A percentile compares a stretch with the other conserved stretches of the same genome.
These are phyloP conservation scores for Albophoma yamanashiensis DNA, from an alignment of 2,329 filamentous ascomycete genomes.

Conservation along the genomic window DNA sequence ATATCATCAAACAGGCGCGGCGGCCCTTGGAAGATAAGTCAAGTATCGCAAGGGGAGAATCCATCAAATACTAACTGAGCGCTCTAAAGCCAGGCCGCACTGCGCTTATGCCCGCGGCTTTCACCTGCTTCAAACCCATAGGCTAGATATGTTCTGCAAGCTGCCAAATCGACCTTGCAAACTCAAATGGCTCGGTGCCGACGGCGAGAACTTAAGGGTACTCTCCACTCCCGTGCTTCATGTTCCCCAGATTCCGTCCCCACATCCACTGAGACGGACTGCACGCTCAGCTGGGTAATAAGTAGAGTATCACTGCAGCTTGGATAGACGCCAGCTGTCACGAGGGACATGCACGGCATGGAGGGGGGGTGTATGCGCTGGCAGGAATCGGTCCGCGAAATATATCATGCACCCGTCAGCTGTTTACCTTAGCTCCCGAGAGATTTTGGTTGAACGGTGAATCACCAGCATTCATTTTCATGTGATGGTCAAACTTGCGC, in stretches of 20 bases:
- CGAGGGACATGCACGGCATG: background rate
- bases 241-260: background rate
- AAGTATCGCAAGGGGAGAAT: no score
- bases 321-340: background rate
- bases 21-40: no score
- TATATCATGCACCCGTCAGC: background rate
- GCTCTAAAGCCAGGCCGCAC: no score
- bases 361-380: background rate
- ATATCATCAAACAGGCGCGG: no score
- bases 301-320: background rate
- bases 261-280: background rate
- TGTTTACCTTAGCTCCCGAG: background rate
- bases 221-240: background rate
- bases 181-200: no score
- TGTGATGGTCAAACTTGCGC: background rate
- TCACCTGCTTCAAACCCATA: no score
- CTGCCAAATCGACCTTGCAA: no score
- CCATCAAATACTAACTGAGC: no score
- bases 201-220: no score
- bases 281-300: background rate
- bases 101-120: no score
- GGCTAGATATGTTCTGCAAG: no score
- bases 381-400: background rate
- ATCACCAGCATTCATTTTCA: background rate
- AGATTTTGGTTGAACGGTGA: background rate